phyloP scores from a whole-genome alignment of 2,329 filamentous ascomycete genomes.

The Colletotrichum higginsianum region DNA sequence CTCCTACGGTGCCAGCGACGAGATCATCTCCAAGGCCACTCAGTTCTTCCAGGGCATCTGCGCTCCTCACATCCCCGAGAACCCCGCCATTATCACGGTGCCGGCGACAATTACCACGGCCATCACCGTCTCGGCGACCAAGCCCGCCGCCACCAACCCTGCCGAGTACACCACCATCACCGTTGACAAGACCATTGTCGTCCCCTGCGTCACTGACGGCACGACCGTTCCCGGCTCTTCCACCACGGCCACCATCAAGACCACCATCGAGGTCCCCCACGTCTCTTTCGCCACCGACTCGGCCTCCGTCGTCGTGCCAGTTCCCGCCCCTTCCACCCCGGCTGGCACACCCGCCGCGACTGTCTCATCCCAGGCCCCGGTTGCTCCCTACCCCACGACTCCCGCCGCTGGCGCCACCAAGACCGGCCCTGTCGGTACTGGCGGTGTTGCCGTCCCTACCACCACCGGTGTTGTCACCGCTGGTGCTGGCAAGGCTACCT shows the following conservation, averaged over 20 bases:
- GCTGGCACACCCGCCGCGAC: constrained; percentile 45
- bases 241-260: constrained; percentile 65
- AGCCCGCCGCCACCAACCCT: constrained; percentile 63
- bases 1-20: constrained; percentile 78
- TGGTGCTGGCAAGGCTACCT: constrained; percentile 56
- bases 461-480: constrained; percentile 53
- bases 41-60: constrained; percentile 94
- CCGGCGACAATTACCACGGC: constrained; percentile 76
- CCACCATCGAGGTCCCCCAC: constrained; percentile 67
- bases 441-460: constrained; percentile 53
- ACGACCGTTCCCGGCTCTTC: constrained; percentile 62
- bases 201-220: constrained; percentile 64
- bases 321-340: constrained; percentile 56
- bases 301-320: constrained; percentile 54
- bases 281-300: constrained; percentile 63
- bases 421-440: constrained; percentile 51
- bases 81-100: constrained; percentile 88
- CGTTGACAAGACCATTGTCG: constrained; percentile 62
- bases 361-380: constrained; percentile 44
- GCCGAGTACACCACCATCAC: constrained; percentile 67
- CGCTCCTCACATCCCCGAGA: constrained; percentile 78
- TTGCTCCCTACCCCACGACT: constrained; percentile 45
- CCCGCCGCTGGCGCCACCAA: constrained; percentile 47
- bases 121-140: constrained; percentile 65
- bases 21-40: constrained; percentile 79